Conservation (phyloP, 441 rosid genomes). For the Capsella rubella region DNA sequence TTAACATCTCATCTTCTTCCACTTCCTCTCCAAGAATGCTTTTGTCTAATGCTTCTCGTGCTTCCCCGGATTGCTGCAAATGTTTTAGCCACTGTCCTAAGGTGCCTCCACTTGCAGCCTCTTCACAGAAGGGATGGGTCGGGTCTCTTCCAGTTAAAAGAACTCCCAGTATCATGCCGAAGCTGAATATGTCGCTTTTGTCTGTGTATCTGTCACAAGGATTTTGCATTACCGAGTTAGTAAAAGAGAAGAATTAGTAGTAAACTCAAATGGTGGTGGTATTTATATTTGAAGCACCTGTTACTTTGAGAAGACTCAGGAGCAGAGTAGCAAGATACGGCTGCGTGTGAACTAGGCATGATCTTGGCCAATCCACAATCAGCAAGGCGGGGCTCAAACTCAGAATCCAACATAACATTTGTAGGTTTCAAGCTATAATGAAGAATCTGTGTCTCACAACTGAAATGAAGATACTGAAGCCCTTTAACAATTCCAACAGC, state of each 20-base stretch:
- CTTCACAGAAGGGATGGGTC: constrained; percentile 65
- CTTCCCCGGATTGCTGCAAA: constrained; percentile 90
- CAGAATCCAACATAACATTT: constrained; percentile 93
- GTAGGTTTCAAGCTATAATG: constrained; percentile 86
- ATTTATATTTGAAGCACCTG: constrained; percentile 58
- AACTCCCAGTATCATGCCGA: constrained; percentile 91
- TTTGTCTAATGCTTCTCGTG: constrained; percentile 82
- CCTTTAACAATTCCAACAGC: constrained; percentile 92
- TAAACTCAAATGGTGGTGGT: constrained; percentile 23
- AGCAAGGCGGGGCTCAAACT: constrained; percentile 83
- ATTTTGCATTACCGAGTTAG: constrained; percentile 24
- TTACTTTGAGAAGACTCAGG: constrained; percentile 81
- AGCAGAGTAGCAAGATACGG: constrained; percentile 64
- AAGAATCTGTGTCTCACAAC: constrained; percentile 70
- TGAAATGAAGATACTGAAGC: constrained; percentile 82
- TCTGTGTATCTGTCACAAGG: constrained; percentile 71
- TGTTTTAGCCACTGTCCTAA: constrained; percentile 87
- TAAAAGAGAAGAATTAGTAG: constrained; percentile 20
- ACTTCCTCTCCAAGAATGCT: constrained; percentile 87
- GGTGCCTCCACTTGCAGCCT: constrained; percentile 67
- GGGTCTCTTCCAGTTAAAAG: constrained; percentile 89
- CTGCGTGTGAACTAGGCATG: constrained; percentile 59
- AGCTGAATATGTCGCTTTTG: constrained; percentile 93
- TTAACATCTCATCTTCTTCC: constrained; percentile 96
- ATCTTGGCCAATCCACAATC: constrained; percentile 81